phyloP scores from a whole-genome alignment of 2,329 filamentous ascomycete genomes.

The Penicillium occitanis region DNA sequence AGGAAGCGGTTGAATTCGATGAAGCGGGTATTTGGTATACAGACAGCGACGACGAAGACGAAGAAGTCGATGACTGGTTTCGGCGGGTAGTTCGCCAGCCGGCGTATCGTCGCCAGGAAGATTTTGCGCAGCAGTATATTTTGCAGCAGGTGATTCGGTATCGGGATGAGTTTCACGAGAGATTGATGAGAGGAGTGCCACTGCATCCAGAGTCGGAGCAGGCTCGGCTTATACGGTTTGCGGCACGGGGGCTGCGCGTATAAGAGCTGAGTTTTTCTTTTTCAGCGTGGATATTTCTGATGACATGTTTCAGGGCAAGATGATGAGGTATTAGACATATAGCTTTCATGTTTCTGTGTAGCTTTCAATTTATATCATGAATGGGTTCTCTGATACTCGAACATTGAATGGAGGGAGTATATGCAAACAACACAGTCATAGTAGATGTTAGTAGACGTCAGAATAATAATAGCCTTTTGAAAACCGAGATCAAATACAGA shows the following conservation, averaged over 20 bases:
- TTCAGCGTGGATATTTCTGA: not conserved
- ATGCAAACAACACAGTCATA: not conserved
- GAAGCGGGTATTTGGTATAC: conserved; percentile 29
- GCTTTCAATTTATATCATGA: not conserved
- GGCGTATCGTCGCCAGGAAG: not conserved
- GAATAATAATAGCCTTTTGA: too few relatives aligned
- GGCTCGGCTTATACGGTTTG: not conserved
- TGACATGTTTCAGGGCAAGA: not conserved
- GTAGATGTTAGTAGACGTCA: too few relatives aligned
- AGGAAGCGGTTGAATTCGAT: conserved; percentile 53
- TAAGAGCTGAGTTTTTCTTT: not conserved
- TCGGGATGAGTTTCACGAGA: conserved; percentile 1
- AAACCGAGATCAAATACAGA: too few relatives aligned
- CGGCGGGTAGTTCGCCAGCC: conserved; percentile 9
- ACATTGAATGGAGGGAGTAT: not conserved
- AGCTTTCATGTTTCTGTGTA: not conserved
- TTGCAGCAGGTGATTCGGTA: not conserved
- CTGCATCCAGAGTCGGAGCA: not conserved
- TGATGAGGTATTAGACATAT: not conserved
- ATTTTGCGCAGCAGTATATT: conserved; percentile 7
- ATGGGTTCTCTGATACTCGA: not conserved
- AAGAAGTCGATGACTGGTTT: not conserved
- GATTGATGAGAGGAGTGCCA: not conserved
- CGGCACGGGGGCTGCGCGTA: not conserved
- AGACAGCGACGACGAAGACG: conserved; percentile 34